Evolutionary conservation across 805 yeast species (phyloP).

Genomic region (Pichia deserticola): DNA sequence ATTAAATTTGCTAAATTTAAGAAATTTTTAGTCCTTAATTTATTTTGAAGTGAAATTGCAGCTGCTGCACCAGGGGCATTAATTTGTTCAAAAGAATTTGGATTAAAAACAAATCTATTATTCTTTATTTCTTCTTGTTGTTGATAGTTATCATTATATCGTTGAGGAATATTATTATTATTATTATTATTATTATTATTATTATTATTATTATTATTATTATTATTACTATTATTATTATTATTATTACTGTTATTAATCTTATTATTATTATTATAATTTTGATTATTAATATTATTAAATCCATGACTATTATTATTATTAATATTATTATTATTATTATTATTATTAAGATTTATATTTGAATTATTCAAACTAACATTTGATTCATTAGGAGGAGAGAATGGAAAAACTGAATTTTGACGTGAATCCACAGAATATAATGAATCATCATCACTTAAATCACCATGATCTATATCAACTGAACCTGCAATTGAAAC

Average conservation of each 20-base stretch:
- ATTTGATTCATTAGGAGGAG: no score
- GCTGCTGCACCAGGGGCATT: constrained; percentile 79
- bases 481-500: constrained; percentile 60
- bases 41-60: constrained; percentile 46
- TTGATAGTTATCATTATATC: no score
- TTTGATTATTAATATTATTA: no score
- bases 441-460: constrained; percentile 39
- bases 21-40: constrained; percentile 35
- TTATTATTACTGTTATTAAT: no score
- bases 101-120: constrained; percentile 12
- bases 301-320: no score
- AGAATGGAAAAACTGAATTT: constrained; percentile 10
- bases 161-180: not conserved
- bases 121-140: no score
- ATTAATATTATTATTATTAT: not conserved
- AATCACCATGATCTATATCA: constrained; percentile 38
- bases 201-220: not conserved
- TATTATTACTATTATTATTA: no score
- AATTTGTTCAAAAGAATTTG: constrained; percentile 45
- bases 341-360: not conserved
- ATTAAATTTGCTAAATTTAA: constrained; percentile 49
- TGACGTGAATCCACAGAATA: constrained; percentile 3
- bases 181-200: not conserved
- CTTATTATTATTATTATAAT: no score
- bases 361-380: no score